Evolutionary conservation across 805 yeast species (phyloP).

Genomic region (Danielia oregonensis): DNA sequence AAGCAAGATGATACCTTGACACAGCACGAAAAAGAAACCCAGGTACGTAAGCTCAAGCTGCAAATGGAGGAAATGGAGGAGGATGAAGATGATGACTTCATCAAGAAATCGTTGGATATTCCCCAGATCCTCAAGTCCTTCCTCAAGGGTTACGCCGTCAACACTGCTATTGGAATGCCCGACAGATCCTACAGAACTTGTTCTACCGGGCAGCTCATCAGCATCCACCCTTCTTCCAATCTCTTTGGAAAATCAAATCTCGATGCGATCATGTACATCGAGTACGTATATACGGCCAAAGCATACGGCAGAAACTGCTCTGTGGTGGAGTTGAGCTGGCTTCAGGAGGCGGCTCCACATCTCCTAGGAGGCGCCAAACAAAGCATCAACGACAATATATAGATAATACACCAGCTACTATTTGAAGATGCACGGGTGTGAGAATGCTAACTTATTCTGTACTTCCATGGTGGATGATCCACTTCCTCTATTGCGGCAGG

Average conservation of each 20-base stretch:
- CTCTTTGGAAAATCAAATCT: constrained; percentile 69
- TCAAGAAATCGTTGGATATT: constrained; percentile 43
- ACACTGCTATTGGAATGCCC: constrained; percentile 92
- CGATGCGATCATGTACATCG: constrained; percentile 92
- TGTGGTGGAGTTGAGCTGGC: constrained; percentile 76
- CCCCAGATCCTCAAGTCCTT: constrained; percentile 71
- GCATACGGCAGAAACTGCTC: constrained; percentile 92
- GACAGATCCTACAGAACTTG: constrained; percentile 90
- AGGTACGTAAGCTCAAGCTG: constrained; percentile 20
- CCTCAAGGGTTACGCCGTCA: constrained; percentile 75
- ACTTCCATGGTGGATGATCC: constrained; percentile 8
- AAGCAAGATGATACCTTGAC: constrained; percentile 36
- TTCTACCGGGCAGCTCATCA: constrained; percentile 74
- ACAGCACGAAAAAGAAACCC: constrained; percentile 24
- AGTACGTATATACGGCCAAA: constrained; percentile 87
- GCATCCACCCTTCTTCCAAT: constrained; percentile 87
- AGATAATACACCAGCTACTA: constrained; percentile 1
- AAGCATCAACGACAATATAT: constrained; percentile 21
- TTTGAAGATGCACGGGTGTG: neutral
- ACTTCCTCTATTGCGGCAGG: constrained; percentile 12
- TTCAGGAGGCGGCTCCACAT: constrained; percentile 77
- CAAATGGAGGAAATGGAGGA: constrained; percentile 24
- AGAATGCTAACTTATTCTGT: neutral
- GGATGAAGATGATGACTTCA: constrained; percentile 19
- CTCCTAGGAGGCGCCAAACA: constrained; percentile 43